phyloP scores from a whole-genome alignment of 176 grass and related monocot genomes.

The Ensete glaucum region DNA sequence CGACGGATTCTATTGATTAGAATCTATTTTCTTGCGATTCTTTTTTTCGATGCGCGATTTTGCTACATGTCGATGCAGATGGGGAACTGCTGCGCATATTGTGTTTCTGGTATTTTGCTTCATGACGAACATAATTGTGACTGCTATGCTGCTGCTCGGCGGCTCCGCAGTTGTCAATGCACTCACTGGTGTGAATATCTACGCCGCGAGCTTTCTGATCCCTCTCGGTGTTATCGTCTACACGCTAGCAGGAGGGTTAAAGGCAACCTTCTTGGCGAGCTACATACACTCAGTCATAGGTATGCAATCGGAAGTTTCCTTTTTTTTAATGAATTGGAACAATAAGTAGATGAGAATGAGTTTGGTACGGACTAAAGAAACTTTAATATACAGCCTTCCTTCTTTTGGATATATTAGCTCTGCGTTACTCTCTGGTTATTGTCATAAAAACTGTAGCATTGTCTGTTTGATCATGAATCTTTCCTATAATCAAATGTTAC shows the following conservation, averaged over 20 bases:
- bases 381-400: too few species aligned
- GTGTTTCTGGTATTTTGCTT: slow-evolving; percentile 71
- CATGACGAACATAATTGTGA: slow-evolving; percentile 62
- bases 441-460: too few species aligned
- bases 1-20: background rate
- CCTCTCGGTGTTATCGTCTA: slow-evolving; percentile 70
- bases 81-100: slow-evolving; percentile 41
- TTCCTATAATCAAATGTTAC: too few species aligned
- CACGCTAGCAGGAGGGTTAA: slow-evolving; percentile 61
- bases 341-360: background rate
- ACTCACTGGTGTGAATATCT: slow-evolving; percentile 60
- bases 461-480: too few species aligned
- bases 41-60: background rate
- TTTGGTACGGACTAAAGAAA: too few species aligned
- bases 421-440: background rate
- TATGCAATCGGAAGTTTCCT: slow-evolving; percentile 6
- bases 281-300: slow-evolving; percentile 73
- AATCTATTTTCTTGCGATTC: background rate
- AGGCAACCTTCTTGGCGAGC: slow-evolving; percentile 74
- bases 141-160: slow-evolving; percentile 66
- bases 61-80: slow-evolving; percentile 21
- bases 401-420: background rate
- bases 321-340: background rate
- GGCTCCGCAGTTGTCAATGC: slow-evolving; percentile 69
- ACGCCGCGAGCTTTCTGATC: slow-evolving; percentile 68